phyloP scores from a whole-genome alignment of 2,329 filamentous ascomycete species.

The Paecilomyces sp. region DNA sequence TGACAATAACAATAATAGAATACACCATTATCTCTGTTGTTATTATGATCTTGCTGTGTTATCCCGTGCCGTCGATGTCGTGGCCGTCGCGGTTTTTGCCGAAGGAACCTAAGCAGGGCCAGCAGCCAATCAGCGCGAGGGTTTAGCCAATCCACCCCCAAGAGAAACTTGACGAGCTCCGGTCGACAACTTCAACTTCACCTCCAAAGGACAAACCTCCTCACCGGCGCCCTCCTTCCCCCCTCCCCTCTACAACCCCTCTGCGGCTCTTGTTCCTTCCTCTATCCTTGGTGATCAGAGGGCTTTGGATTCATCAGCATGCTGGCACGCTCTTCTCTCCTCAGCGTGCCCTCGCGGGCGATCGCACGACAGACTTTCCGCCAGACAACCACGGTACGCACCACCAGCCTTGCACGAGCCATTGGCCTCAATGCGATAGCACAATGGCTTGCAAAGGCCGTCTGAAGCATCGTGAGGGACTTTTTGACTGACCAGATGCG shows the following conservation, averaged over 20 bases:
- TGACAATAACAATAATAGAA: no score
- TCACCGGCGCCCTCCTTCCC: slow-evolving; percentile 18
- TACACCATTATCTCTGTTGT: no score
- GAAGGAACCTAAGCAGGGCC: slow-evolving; percentile 19
- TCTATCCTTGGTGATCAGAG: slow-evolving; percentile 25
- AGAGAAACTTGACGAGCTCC: slow-evolving; percentile 25
- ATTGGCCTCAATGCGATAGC: slow-evolving; percentile 20
- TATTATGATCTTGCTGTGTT: background rate
- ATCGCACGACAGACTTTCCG: slow-evolving; percentile 66
- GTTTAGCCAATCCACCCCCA: slow-evolving; percentile 29
- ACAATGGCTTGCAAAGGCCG: slow-evolving; percentile 17
- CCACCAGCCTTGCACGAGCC: slow-evolving; percentile 27
- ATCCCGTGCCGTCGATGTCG: slow-evolving; percentile 4
- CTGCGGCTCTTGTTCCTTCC: slow-evolving; percentile 24
- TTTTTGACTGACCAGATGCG: slow-evolving; percentile 28
- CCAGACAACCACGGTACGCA: slow-evolving; percentile 68
- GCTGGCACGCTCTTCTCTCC: slow-evolving; percentile 89
- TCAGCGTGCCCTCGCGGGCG: slow-evolving; percentile 79
- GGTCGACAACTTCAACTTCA: slow-evolving; percentile 26
- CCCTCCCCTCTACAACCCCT: slow-evolving; percentile 19
- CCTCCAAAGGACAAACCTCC: slow-evolving; percentile 20
- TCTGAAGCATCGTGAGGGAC: slow-evolving; percentile 23
- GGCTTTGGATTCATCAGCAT: slow-evolving; percentile 53
- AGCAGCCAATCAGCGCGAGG: slow-evolving; percentile 28
- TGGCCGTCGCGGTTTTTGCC: slow-evolving; percentile 32